Base-by-base conservation (phyloP, 2,329 filamentous ascomycete species). In the Cladosporium cucumerinum region DNA sequence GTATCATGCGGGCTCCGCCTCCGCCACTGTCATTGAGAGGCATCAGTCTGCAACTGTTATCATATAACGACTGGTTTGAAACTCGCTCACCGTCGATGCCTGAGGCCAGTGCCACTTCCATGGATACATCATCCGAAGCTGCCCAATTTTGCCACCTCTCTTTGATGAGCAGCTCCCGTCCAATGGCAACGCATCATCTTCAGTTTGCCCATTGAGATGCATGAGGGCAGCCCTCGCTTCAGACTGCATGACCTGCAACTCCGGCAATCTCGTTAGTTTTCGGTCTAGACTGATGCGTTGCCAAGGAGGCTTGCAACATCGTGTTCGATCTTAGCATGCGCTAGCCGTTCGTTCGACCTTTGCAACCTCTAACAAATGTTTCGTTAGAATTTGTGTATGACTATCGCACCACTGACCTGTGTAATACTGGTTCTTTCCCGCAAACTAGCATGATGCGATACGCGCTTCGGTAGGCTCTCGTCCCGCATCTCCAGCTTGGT, bases 401-500 rank as follows among this genome's bases (percentile, higher is more conserved):
- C n/a, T 23, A 46, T 12, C n/a, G 39, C 39, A 46, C 6, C 39
- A 46, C 39, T 21, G 39, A 23, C 11, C 8, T 46, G 39, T 21
- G 39, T 46, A 21, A 21, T 21, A 10, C n/a, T 23, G 39, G 8
- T 46, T 46, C n/a, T 46, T 1, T 5, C 10, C 39, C 39, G 4
- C 39, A 21, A 21, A 11, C 39, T 23, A 51, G 23, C 25, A 51
- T 28, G 2, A 51, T n/a, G 26, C 26, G 48, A 28, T 26, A 23
- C 26, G 23, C 48, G 25, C 12, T 5, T 57, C 30, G 54, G 30
- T 16, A 36, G 54, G 54, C 54, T 57, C 32, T 25, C 58, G 58
- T 61, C n/a, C 58, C 58, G 43, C 5, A 25, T 25, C 32, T 52
- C 59, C 59, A 61, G 59, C 48, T 61, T 34, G 4, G 18, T 49